Evolutionary conservation across 1,284 basidiomycete genomes (phyloP), one percentile per base, ranked within the genome.

Genomic region (Ustilago loliicola): DNA sequence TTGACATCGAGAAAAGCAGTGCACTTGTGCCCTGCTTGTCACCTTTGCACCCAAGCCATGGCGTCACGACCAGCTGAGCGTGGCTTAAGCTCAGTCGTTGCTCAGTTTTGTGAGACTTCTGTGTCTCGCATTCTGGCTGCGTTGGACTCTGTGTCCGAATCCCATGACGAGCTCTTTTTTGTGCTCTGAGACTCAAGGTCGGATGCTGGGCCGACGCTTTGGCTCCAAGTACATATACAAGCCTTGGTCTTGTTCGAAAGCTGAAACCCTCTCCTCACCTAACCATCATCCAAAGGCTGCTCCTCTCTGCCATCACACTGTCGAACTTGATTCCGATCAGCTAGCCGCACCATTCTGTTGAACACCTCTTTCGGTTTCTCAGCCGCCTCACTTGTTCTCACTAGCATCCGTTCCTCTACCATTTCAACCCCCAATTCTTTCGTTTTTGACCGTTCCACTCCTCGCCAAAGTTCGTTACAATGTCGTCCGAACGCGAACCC

Each of bases 401-500:
- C 23, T 51, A 11, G 7, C n/a, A 5, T n/a, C 52, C 7, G 3
- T 23, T 34, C n/a, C 5, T 1, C 19, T 23, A 17, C 9, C 7
- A 8, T 54, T n/a, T 36, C 23, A 36, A 45, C 40, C 10, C 45
- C n/a, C 11, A 7, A 27, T n/a, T 21, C 27, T 15, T 29, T 45
- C 7, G 23, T 19, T 17, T 9, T 25, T 23, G 19, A 29, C 10
- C 30, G 40, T 40, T 17, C 42, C 36, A 9, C 34, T 27, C 25
- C 3, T 23, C 21, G 27, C 47, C 47, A 17, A 38, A 6, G 4
- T 29, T 34, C 19, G 15, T 47, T 63, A 65, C 29, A 29, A 72
- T 72, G 72, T 78, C 76, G 34, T 61, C 57, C 47, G 75, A 78
- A 61, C 76, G 72, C 42, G 72, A 79, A 58, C 76, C 76, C 21